These are phyloP conservation scores for Mychonastes homosphaera DNA, from an alignment of 139 green algal genomes.

Conservation along the genomic window DNA sequence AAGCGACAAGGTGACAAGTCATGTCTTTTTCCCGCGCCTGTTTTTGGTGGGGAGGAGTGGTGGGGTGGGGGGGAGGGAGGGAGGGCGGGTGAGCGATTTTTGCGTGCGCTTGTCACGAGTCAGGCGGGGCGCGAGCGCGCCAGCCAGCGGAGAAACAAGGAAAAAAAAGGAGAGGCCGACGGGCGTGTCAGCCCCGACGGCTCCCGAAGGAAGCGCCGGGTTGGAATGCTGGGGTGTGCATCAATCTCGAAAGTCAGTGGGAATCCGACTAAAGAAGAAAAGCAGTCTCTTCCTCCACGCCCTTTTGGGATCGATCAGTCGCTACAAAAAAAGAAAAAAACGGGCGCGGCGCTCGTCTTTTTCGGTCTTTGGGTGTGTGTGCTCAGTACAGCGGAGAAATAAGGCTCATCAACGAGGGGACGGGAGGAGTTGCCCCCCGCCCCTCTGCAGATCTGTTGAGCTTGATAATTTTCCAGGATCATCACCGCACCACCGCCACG, in stretches of 20 bases:
- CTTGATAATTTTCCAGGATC: conserved; percentile 58
- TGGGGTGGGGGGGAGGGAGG: background rate
- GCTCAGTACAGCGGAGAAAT: conserved; percentile 38
- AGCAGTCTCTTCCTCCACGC: conserved; percentile 25
- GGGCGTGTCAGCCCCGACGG: too few species aligned
- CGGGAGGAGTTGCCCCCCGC: too few species aligned
- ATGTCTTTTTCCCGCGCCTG: too few species aligned
- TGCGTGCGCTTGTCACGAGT: background rate
- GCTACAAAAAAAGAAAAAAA: background rate
- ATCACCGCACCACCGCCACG: conserved; percentile 14
- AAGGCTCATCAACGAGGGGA: conserved; percentile 14
- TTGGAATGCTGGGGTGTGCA: too few species aligned
- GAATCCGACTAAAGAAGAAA: conserved; percentile 30
- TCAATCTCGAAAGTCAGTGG: too few species aligned
- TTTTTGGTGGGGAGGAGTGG: background rate
- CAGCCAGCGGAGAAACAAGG: too few species aligned
- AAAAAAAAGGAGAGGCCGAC: too few species aligned
- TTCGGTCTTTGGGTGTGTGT: conserved; percentile 1
- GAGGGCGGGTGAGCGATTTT: background rate
- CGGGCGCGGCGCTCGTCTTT: background rate
- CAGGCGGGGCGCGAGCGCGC: too few species aligned
- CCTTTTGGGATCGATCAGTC: background rate
- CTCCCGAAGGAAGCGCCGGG: too few species aligned
- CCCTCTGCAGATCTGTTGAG: conserved; percentile 67
- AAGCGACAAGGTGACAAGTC: too few species aligned